Conservation (phyloP, 2,329 filamentous ascomycete genomes). For the Lecanicillium sp. region DNA sequence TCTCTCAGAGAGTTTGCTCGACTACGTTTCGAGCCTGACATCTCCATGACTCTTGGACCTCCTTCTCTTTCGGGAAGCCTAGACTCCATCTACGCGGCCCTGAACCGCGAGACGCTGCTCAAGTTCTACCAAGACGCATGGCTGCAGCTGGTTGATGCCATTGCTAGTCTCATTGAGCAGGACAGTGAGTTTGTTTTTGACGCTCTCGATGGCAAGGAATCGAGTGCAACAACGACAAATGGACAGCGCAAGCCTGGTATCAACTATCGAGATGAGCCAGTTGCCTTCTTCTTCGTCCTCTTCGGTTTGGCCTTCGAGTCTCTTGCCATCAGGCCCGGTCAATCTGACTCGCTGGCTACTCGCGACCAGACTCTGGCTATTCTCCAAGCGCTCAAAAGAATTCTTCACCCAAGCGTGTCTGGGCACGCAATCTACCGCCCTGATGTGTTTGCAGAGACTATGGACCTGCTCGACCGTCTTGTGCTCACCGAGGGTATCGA, state of each 20-base stretch:
- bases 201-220: constrained; percentile 80
- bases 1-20: constrained; percentile 91
- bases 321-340: constrained; percentile 67
- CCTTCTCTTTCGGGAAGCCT: constrained; percentile 77
- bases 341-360: constrained; percentile 50
- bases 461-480: constrained; percentile 89
- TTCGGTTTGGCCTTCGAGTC: constrained; percentile 97
- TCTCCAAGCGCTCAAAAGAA: constrained; percentile 86
- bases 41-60: constrained; percentile 81
- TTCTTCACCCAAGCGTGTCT: constrained; percentile 86
- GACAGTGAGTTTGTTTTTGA: constrained; percentile 98
- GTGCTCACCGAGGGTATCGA: constrained; percentile 85
- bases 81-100: constrained; percentile 87
- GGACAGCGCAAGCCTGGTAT: constrained; percentile 67
- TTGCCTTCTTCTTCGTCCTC: constrained; percentile 97
- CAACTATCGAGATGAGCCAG: constrained; percentile 95
- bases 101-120: constrained; percentile 89
- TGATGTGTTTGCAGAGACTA: constrained; percentile 92
- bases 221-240: constrained; percentile 40
- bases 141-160: constrained; percentile 94
- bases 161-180: constrained; percentile 93
- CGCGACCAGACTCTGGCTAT: constrained; percentile 83
- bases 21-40: constrained; percentile 91
- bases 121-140: constrained; percentile 97
- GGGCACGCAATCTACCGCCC: constrained; percentile 96